These are phyloP conservation scores for Rubroboletus pulcherrimus DNA, from an alignment of 768 basidiomycete genomes.

Conservation along the genomic window DNA sequence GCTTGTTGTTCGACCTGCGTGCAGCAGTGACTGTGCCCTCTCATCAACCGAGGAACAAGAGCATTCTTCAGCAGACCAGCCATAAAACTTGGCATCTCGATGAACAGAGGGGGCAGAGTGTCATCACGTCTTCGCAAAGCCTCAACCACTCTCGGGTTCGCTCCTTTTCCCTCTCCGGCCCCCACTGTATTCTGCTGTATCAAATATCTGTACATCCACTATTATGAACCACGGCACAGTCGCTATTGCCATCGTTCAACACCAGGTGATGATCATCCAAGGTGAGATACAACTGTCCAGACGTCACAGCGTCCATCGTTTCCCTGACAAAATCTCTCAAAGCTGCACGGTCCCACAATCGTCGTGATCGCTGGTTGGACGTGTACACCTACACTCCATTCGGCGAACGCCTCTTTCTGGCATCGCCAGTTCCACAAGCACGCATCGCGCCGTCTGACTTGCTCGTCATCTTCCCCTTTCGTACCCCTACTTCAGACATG, in stretches of 20 bases:
- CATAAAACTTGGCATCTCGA: constrained; percentile 19
- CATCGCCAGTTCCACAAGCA: constrained; percentile 53
- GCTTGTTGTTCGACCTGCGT: constrained; percentile 10
- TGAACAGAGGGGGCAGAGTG: neutral
- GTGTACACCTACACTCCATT: constrained; percentile 65
- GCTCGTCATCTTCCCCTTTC: constrained; percentile 48
- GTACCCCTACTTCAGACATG: constrained; percentile 44
- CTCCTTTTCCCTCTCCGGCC: neutral
- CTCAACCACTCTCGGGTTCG: neutral
- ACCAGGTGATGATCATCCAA: constrained; percentile 66
- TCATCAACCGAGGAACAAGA: constrained; percentile 16
- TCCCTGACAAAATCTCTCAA: constrained; percentile 3
- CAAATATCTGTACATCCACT: constrained; percentile 11
- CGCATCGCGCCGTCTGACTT: constrained; percentile 60
- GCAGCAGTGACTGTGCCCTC: neutral
- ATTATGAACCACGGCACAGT: constrained; percentile 55
- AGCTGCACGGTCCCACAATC: constrained; percentile 57
- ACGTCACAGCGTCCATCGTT: neutral
- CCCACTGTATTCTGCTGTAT: constrained; percentile 14
- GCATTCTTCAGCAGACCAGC: neutral
- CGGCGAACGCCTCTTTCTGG: constrained; percentile 63
- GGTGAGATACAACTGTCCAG: constrained; percentile 34
- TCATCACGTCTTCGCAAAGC: constrained; percentile 1
- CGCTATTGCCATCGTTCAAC: constrained; percentile 66
- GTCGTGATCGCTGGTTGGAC: constrained; percentile 57